Conservation (phyloP, 352 stramenopile genomes). For the Phytophthora citricola region DNA sequence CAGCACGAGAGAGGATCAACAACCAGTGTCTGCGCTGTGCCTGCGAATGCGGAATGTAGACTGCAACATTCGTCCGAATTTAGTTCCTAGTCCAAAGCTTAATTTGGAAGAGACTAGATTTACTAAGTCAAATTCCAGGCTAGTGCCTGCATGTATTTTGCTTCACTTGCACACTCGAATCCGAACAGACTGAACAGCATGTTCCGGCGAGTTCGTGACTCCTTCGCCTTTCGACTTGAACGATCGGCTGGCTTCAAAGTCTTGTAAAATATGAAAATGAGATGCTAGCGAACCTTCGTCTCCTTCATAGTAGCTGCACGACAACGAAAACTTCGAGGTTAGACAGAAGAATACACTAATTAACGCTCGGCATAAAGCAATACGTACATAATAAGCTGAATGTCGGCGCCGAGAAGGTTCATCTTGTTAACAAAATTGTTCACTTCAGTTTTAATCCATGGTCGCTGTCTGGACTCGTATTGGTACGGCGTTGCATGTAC, state of each 20-base stretch:
- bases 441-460: slow-evolving; percentile 67
- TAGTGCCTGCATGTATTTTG: background rate
- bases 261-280: slow-evolving; percentile 51
- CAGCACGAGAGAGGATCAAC: too few species aligned
- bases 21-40: too few species aligned
- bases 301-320: slow-evolving; percentile 44
- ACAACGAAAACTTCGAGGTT: background rate
- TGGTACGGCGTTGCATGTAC: slow-evolving; percentile 79
- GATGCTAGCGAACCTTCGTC: slow-evolving; percentile 39
- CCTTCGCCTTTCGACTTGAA: slow-evolving; percentile 36
- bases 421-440: slow-evolving; percentile 53
- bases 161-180: slow-evolving; percentile 38
- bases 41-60: too few species aligned
- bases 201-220: slow-evolving; percentile 36
- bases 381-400: slow-evolving; percentile 56
- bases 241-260: slow-evolving; percentile 41
- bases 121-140: too few species aligned
- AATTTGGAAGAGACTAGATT: too few species aligned
- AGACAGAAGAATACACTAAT: background rate
- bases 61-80: too few species aligned
- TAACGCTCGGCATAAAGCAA: background rate
- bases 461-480: slow-evolving; percentile 46
- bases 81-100: too few species aligned
- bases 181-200: slow-evolving; percentile 39
- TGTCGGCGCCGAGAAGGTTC: slow-evolving; percentile 31